Base-by-base conservation (phyloP, 305 asterid species). In the Solanum hybrid region DNA sequence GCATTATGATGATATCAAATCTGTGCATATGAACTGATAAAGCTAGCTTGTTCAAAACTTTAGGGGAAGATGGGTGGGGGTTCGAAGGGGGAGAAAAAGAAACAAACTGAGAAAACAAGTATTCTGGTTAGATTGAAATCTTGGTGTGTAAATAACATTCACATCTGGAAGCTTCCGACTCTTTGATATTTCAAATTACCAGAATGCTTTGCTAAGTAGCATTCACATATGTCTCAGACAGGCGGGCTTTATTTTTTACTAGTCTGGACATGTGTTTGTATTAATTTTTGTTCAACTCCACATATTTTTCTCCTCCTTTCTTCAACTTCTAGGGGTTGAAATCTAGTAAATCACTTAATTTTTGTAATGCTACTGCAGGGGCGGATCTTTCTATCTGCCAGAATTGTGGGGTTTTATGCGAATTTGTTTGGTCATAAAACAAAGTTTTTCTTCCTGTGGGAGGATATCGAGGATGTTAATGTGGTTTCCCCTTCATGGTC, bases 391-490 rank as follows among this genome's bases (percentile, higher is more conserved):
- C 94, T 96, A 89, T 96, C 99, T 26, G 96, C 99, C 7, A 94
- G 99, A 92, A 95, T 96, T 31, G 98, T 97, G 84, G 98, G 98
- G 45, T 97, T 97, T 89, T 92, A 95, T 78, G 93, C 98, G 19
- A 97, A 97, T 92, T 90, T 97, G 71, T 96, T 97, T 90, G 98
- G 98, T 85, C 98, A 95, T 90, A 97, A 95, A 82, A 97, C 99
- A 4, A 93, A 91, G 90, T 95, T 97, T 86, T 97, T 91, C 94
- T 95, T 97, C 93, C 94, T 96, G 4, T 97, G 99, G 99, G 98
- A 97, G 87, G 99, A 97, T 91, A 94, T 97, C 26, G 98, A 96
- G 93, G 98, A 97, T 90, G 93, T 97, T 92, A 97, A 92, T 75
- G 93, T 94, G 90, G 95, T 94, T 45, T 93, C 98, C 2, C 98